Evolutionary conservation across 2,329 filamentous ascomycete species (phyloP).

Genomic region (Teratosphaeria destructans): DNA sequence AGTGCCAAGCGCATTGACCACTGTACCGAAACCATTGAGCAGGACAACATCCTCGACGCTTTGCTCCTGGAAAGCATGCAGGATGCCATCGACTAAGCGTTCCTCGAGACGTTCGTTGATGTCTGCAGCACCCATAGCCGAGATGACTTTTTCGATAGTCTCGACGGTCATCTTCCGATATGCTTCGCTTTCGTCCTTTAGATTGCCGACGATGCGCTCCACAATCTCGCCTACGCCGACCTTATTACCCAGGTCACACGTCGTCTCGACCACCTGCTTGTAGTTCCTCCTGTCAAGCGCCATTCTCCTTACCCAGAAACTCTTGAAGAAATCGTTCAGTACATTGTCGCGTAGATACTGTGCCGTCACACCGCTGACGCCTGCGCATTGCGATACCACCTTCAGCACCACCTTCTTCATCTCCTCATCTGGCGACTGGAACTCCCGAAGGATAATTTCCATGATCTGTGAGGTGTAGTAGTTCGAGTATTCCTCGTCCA

Average conservation of each 20-base stretch:
- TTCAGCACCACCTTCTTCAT: slow-evolving; percentile 99
- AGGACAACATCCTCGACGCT: slow-evolving; percentile 92
- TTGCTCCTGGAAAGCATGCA: slow-evolving; percentile 96
- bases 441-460: slow-evolving; percentile 93
- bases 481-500: slow-evolving; percentile 99
- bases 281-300: slow-evolving; percentile 96
- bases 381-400: slow-evolving; percentile 90
- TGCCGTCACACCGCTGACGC: slow-evolving; percentile 88
- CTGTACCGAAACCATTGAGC: slow-evolving; percentile 94
- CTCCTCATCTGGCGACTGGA: slow-evolving; percentile 93
- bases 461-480: slow-evolving; percentile 99
- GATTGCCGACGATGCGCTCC: slow-evolving; percentile 82
- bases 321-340: slow-evolving; percentile 93
- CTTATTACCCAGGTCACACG: slow-evolving; percentile 92
- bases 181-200: slow-evolving; percentile 95
- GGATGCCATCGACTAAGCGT: slow-evolving; percentile 84
- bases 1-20: slow-evolving; percentile 87
- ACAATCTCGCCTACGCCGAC: slow-evolving; percentile 95
- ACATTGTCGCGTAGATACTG: slow-evolving; percentile 93
- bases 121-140: slow-evolving; percentile 84
- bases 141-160: slow-evolving; percentile 92
- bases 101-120: slow-evolving; percentile 89
- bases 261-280: slow-evolving; percentile 94
- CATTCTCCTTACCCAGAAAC: slow-evolving; percentile 96
- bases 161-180: slow-evolving; percentile 99